Evolutionary conservation across 108 stramenopile genomes (phyloP).

Genomic region (Nitzschia palea): DNA sequence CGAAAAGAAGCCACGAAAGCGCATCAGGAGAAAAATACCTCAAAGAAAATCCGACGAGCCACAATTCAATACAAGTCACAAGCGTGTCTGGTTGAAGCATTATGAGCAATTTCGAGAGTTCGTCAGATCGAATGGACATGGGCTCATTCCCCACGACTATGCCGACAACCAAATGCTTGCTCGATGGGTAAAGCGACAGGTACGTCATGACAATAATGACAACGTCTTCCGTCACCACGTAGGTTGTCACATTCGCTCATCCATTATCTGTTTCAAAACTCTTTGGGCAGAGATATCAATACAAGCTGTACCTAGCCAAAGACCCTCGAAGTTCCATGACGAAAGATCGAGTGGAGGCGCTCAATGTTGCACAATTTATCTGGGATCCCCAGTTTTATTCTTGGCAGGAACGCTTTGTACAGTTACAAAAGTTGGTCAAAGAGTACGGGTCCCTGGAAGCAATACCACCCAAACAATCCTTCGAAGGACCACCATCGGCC

Average conservation of each 20-base stretch:
- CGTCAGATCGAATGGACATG: constrained; percentile 27
- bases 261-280: not conserved
- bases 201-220: not conserved
- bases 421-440: not conserved
- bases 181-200: constrained; percentile 37
- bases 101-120: constrained; percentile 21
- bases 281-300: constrained; percentile 4
- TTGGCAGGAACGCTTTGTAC: not conserved
- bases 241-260: too few relatives aligned
- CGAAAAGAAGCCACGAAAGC: too few relatives aligned
- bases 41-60: too few relatives aligned
- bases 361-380: not conserved
- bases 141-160: constrained; percentile 25
- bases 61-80: too few relatives aligned
- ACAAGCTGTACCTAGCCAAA: not conserved
- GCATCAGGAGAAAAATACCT: too few relatives aligned
- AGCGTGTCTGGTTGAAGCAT: constrained; percentile 27
- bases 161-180: constrained; percentile 19
- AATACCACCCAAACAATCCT: too few relatives aligned
- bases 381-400: not conserved
- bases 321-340: not conserved
- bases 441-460: not conserved
- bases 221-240: too few relatives aligned
- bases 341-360: not conserved
- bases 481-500: too few relatives aligned